These are phyloP conservation scores for Coprinopsis cinerea DNA, from an alignment of 768 basidiomycete species.

Conservation along the genomic window DNA sequence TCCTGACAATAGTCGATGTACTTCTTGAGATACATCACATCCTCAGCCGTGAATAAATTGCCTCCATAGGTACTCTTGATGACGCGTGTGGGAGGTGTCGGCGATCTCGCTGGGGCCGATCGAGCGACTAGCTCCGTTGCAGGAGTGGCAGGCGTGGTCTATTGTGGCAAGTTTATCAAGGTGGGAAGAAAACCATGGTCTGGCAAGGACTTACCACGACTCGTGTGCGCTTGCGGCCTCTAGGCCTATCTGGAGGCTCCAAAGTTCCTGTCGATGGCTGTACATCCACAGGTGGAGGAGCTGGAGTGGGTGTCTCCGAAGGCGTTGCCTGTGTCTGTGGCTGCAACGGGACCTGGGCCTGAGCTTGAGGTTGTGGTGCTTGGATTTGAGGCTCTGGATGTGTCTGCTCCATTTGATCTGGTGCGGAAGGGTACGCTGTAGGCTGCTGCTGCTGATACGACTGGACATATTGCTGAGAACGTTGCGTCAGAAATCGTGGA, in stretches of 20 bases:
- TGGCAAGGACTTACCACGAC: conserved; percentile 38
- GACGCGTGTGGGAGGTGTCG: conserved; percentile 76
- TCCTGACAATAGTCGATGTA: conserved; percentile 91
- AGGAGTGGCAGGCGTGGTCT: conserved; percentile 61
- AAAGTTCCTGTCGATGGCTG: conserved; percentile 6
- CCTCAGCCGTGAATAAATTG: conserved; percentile 81
- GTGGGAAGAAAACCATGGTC: conserved; percentile 7
- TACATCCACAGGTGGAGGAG: not conserved
- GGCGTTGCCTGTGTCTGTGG: not conserved
- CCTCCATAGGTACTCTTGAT: conserved; percentile 89
- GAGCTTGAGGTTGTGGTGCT: not conserved
- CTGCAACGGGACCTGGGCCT: not conserved
- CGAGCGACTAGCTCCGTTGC: conserved; percentile 66
- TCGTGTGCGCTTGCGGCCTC: conserved; percentile 68
- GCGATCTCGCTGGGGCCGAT: conserved; percentile 68
- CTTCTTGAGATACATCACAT: conserved; percentile 76
- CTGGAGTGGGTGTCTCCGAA: not conserved
- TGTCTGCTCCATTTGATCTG: conserved; percentile 18
- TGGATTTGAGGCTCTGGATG: not conserved
- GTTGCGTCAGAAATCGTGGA: not conserved
- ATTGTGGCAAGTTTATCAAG: conserved; percentile 3
- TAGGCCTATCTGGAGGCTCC: conserved; percentile 34
- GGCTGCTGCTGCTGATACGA: conserved; percentile 28
- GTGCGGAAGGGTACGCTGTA: conserved; percentile 40
- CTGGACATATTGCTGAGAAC: conserved; percentile 41